Base-by-base conservation (phyloP, 192 early-diverging fungal genomes). In the Gigaspora rosea region DNA sequence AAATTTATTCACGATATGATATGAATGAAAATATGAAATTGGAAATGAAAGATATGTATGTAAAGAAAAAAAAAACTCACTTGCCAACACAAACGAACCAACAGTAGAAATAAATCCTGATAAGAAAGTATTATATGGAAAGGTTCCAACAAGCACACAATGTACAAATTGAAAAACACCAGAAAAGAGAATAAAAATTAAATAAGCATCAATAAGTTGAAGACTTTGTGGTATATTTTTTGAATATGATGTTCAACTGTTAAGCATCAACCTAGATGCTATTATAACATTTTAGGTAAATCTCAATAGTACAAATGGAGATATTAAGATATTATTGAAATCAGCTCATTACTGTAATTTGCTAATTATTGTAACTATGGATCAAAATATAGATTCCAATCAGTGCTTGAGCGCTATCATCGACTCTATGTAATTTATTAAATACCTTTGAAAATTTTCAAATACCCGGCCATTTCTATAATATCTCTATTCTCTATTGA, bases 101-200 rank as follows among this genome's bases (percentile, higher is more conserved):
- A 98, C 95, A 13, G 93, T 92, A 11, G 92, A 91, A 69, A 93
- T 93, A 85, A 99, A 99, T 36, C 95, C 95, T 12, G 96, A 92
- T 79, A 99, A 81, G 82, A 99, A 98, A 41, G 96, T 93, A 85
- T 98, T 98, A 87, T 97, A 98, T 22, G 98, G 98, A 81, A 91
- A 98, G n/a, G 92, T 95, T 62, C 97, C 96, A 15, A 87, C 95
- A 27, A 96, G 71, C 1, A 91, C 68, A 71, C 94, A 91, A 79
- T 99, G 98, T 15, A 91, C 79, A 77, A 99, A 96, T 85, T 98
- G 98, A 35, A 93, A 79, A 59, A 96, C 82, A 46, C 97, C 98
- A n/a, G 93, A 92, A n/a, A 90, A 71, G 76, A 98, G 89, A 76
- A 95, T 91, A 85, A 92, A 96, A 11, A 89, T 91, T 82, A 99